Conservation (phyloP, 2,329 filamentous ascomycete species). For the Ophiostoma sp. region DNA sequence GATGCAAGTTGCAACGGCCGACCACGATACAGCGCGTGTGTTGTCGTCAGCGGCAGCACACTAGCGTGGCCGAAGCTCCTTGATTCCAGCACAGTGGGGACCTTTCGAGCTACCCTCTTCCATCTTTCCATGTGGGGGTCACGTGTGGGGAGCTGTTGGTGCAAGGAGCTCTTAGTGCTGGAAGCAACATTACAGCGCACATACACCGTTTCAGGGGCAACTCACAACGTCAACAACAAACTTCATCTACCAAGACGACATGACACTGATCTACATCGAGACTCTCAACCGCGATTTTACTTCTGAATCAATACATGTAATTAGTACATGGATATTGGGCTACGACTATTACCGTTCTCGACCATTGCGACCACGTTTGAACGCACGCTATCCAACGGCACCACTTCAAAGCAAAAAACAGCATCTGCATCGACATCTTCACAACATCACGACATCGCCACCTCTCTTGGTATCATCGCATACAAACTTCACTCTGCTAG, state of each 20-base stretch:
- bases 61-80: neutral
- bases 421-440: neutral
- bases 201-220: neutral
- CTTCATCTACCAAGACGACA: neutral
- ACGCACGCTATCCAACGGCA: no score
- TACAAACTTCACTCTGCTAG: neutral
- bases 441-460: neutral
- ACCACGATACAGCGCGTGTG: neutral
- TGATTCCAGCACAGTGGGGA: slow-evolving; percentile 8
- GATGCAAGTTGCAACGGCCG: neutral
- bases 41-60: slow-evolving; percentile 1
- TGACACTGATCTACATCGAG: neutral
- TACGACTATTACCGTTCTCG: no score
- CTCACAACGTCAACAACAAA: neutral
- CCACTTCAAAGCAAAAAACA: neutral
- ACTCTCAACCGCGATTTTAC: no score
- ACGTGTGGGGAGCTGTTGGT: neutral
- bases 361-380: no score
- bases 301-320: no score
- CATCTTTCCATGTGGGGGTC: neutral
- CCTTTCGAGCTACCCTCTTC: neutral
- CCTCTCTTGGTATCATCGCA: neutral
- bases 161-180: neutral
- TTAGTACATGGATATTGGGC: no score
- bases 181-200: neutral